These are phyloP conservation scores for Orbilia quercus DNA, from an alignment of 2,329 filamentous ascomycete species.

Conservation along the genomic window DNA sequence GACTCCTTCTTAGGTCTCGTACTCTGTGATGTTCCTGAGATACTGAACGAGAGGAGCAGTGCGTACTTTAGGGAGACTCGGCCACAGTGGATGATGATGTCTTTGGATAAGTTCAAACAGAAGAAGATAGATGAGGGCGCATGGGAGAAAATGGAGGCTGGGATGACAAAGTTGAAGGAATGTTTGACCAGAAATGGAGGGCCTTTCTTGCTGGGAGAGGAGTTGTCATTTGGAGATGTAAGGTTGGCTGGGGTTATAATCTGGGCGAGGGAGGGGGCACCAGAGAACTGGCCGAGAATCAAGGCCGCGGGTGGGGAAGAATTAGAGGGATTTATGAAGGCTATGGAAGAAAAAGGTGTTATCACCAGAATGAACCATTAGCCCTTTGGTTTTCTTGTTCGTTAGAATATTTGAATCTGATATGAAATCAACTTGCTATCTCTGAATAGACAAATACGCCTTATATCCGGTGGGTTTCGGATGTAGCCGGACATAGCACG, in stretches of 20 bases:
- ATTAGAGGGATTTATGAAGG: conserved; percentile 32
- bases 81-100: conserved; percentile 66
- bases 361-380: conserved; percentile 23
- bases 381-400: neutral
- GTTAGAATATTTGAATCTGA: neutral
- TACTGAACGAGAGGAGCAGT: conserved; percentile 71
- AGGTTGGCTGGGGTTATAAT: conserved; percentile 61
- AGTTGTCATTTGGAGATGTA: conserved; percentile 64
- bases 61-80: conserved; percentile 67
- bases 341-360: conserved; percentile 27
- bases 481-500: conserved; percentile 19
- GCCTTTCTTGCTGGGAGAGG: conserved; percentile 62
- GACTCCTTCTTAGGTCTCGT: conserved; percentile 40
- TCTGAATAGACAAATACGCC: neutral
- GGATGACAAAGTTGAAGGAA: conserved; percentile 61
- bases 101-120: conserved; percentile 65
- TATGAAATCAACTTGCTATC: neutral
- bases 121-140: conserved; percentile 62
- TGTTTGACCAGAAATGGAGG: conserved; percentile 61
- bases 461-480: conserved; percentile 5
- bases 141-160: conserved; percentile 61
- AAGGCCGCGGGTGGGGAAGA: conserved; percentile 43
- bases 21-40: conserved; percentile 63
- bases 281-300: conserved; percentile 25
- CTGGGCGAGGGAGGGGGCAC: conserved; percentile 32